Conservation (phyloP, 805 yeast species). For the Saturnispora sanitii region DNA sequence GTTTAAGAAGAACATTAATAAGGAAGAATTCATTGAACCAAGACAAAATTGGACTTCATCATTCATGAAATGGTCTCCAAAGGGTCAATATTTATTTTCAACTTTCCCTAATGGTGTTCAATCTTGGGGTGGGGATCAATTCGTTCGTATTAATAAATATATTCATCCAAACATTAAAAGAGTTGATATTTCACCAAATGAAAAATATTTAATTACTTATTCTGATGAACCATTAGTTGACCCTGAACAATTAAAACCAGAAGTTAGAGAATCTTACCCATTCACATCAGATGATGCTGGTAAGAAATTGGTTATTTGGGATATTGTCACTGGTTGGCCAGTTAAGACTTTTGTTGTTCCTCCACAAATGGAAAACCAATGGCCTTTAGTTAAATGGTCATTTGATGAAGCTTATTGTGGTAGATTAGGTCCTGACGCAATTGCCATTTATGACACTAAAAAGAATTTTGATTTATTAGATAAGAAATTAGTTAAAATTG, state of each 20-base stretch:
- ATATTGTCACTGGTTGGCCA: slow-evolving; percentile 70
- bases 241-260: slow-evolving; percentile 58
- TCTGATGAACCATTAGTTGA: slow-evolving; percentile 74
- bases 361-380: slow-evolving; percentile 60
- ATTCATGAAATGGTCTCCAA: slow-evolving; percentile 84
- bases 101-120: slow-evolving; percentile 92
- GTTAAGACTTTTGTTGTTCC: slow-evolving; percentile 87
- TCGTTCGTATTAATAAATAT: slow-evolving; percentile 64
- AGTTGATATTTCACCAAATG: slow-evolving; percentile 87
- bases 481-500: slow-evolving; percentile 73
- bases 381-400: slow-evolving; percentile 98
- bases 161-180: slow-evolving; percentile 84
- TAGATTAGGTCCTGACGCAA: slow-evolving; percentile 85
- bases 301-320: slow-evolving; percentile 91
- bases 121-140: slow-evolving; percentile 88
- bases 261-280: slow-evolving; percentile 54
- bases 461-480: slow-evolving; percentile 70
- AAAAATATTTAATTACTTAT: slow-evolving; percentile 80
- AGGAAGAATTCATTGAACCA: slow-evolving; percentile 70
- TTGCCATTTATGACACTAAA: slow-evolving; percentile 77
- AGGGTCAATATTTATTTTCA: slow-evolving; percentile 80
- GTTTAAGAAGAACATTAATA: slow-evolving; percentile 61
- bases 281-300: slow-evolving; percentile 85
- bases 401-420: slow-evolving; percentile 88
- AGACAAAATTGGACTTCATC: slow-evolving; percentile 81